These are phyloP conservation scores for Sphaerulina musiva DNA, from an alignment of 2,329 filamentous ascomycete genomes.

Conservation along the genomic window DNA sequence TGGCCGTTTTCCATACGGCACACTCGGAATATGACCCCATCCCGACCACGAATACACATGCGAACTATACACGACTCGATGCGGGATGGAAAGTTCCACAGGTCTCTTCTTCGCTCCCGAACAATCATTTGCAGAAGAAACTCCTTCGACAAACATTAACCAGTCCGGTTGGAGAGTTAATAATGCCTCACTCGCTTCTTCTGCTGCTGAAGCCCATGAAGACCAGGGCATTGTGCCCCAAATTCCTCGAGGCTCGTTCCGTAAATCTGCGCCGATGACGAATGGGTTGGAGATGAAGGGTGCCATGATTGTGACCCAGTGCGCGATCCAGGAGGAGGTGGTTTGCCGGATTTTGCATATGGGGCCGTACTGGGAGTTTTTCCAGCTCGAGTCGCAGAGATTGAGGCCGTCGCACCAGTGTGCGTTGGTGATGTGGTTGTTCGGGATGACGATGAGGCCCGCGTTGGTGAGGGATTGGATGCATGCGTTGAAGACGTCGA, in stretches of 20 bases:
- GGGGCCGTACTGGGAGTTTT: slow-evolving; percentile 56
- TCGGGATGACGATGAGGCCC: slow-evolving; percentile 59
- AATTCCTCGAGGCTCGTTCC: slow-evolving; percentile 62
- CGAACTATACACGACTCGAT: slow-evolving; percentile 59
- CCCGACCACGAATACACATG: slow-evolving; percentile 66
- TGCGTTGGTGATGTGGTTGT: slow-evolving; percentile 64
- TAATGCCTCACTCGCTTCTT: slow-evolving; percentile 56
- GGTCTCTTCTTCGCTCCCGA: slow-evolving; percentile 51
- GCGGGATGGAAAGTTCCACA: slow-evolving; percentile 49
- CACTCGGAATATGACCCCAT: slow-evolving; percentile 48
- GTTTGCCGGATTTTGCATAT: slow-evolving; percentile 57
- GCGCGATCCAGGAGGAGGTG: slow-evolving; percentile 58
- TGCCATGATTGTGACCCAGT: slow-evolving; percentile 60
- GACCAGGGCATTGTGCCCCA: slow-evolving; percentile 65
- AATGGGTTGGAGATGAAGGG: slow-evolving; percentile 53
- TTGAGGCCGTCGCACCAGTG: slow-evolving; percentile 64
- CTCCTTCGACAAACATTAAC: slow-evolving; percentile 63
- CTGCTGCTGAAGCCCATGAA: slow-evolving; percentile 58
- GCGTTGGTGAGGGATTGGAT: slow-evolving; percentile 54
- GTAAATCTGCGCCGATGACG: slow-evolving; percentile 60
- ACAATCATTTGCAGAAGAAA: slow-evolving; percentile 61
- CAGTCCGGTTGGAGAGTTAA: slow-evolving; percentile 55
- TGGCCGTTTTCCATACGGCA: slow-evolving; percentile 54
- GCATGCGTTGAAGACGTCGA: slow-evolving; percentile 57
- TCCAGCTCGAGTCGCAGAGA: slow-evolving; percentile 61